These are phyloP conservation scores for Sphaceloma murrayae DNA, from an alignment of 2,329 filamentous ascomycete genomes.

Conservation along the genomic window DNA sequence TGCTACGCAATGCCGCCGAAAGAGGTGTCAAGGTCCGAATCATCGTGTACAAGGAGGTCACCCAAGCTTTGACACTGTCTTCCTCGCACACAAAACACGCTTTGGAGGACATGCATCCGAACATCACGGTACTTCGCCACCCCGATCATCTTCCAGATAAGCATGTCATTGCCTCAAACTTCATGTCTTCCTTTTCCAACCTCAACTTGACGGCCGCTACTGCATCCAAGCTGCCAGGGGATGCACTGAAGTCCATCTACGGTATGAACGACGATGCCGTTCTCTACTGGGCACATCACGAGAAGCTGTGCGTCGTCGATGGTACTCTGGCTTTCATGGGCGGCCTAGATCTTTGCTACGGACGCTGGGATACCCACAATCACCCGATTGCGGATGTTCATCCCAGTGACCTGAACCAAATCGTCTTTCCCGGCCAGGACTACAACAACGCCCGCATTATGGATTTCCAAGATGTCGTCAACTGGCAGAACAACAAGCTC, in stretches of 20 bases:
- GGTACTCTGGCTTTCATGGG: constrained; percentile 80
- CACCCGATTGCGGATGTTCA: constrained; percentile 80
- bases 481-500: constrained; percentile 80
- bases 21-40: constrained; percentile 75
- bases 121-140: constrained; percentile 82
- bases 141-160: constrained; percentile 76
- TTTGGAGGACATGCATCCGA: constrained; percentile 65
- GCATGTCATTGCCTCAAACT: constrained; percentile 52
- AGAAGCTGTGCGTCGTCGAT: constrained; percentile 80
- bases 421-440: constrained; percentile 81
- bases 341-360: constrained; percentile 76
- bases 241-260: constrained; percentile 64
- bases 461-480: constrained; percentile 66
- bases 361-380: constrained; percentile 73
- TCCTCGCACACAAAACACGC: constrained; percentile 69
- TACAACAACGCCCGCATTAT: constrained; percentile 82
- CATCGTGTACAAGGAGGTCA: constrained; percentile 88
- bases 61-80: constrained; percentile 65
- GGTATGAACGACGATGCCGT: constrained; percentile 73
- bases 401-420: constrained; percentile 62
- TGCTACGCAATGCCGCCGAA: constrained; percentile 73
- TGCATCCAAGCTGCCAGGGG: constrained; percentile 56
- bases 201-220: constrained; percentile 46
- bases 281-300: constrained; percentile 86
- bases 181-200: constrained; percentile 47